phyloP scores from a whole-genome alignment of 805 yeast genomes.

The Teunomyces tritomae region DNA sequence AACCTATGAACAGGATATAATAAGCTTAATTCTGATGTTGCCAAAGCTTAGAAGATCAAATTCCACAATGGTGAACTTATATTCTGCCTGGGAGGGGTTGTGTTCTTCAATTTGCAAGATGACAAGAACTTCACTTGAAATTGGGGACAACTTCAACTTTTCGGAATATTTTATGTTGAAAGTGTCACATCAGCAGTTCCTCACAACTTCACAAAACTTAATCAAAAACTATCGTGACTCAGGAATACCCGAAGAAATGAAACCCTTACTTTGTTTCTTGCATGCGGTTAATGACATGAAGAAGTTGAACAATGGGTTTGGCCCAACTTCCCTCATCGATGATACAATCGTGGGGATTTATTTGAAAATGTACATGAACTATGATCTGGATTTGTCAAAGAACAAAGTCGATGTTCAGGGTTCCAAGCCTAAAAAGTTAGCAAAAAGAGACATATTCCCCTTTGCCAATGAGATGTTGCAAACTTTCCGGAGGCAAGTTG shows the following conservation, averaged over 20 bases:
- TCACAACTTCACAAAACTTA: slow-evolving; percentile 31
- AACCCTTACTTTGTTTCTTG: slow-evolving; percentile 42
- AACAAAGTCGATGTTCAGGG: slow-evolving; percentile 23
- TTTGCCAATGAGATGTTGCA: slow-evolving; percentile 34
- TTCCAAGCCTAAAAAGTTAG: slow-evolving; percentile 32
- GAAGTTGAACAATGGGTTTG: slow-evolving; percentile 75
- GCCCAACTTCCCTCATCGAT: slow-evolving; percentile 72
- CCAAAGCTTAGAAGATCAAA: slow-evolving; percentile 77
- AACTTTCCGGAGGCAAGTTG: slow-evolving; percentile 28
- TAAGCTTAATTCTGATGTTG: slow-evolving; percentile 55
- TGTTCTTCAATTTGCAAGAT: slow-evolving; percentile 53
- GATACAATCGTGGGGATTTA: slow-evolving; percentile 66
- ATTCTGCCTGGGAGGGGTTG: slow-evolving; percentile 64
- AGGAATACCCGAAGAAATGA: slow-evolving; percentile 38
- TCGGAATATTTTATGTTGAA: slow-evolving; percentile 53
- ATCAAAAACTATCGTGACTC: slow-evolving; percentile 21
- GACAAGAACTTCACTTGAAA: slow-evolving; percentile 41
- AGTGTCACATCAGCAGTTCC: slow-evolving; percentile 44
- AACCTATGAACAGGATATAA: slow-evolving; percentile 52
- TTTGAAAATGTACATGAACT: slow-evolving; percentile 43
- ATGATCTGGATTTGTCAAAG: slow-evolving; percentile 3
- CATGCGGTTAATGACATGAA: slow-evolving; percentile 58
- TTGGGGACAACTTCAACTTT: slow-evolving; percentile 37
- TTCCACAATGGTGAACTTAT: slow-evolving; percentile 67
- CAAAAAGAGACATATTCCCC: slow-evolving; percentile 43